A percentile compares a stretch with the other conserved stretches of the same genome.
Evolutionary conservation across 345 rosid species (phyloP).

Genomic region (Xanthoceras sorbifolium): DNA sequence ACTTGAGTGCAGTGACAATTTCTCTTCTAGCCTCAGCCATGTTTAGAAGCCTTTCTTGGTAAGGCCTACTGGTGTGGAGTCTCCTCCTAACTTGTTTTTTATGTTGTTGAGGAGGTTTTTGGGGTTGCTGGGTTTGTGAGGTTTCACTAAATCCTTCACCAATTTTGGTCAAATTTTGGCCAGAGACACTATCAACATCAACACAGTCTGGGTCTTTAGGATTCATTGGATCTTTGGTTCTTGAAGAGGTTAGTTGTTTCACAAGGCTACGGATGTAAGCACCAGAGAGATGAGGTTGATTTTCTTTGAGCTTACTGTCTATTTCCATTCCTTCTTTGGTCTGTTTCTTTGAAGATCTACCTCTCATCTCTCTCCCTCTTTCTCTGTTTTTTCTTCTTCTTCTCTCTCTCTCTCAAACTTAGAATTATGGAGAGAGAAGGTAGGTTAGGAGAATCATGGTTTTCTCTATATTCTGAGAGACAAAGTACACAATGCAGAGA

Average conservation of each 20-base stretch:
- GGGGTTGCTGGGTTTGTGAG: conserved; percentile 33
- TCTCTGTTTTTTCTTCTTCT: conserved; percentile 18
- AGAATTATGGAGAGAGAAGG: conserved; percentile 26
- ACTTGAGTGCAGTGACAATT: conserved; percentile 92
- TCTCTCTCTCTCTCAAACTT: conserved; percentile 10
- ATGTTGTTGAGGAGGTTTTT: conserved; percentile 61
- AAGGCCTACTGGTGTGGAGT: conserved; percentile 89
- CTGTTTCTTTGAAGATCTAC: conserved; percentile 47
- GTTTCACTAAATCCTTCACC: conserved; percentile 33
- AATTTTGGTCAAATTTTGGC: conserved; percentile 32
- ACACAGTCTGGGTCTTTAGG: conserved; percentile 34
- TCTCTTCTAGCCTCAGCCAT: conserved; percentile 99
- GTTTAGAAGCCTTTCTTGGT: conserved; percentile 91
- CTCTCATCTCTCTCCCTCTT: conserved; percentile 38
- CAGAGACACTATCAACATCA: conserved; percentile 34
- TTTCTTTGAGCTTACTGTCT: conserved; percentile 38
- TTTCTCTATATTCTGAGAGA: conserved; percentile 37
- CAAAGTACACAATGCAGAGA: conserved; percentile 51
- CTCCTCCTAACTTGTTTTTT: conserved; percentile 96
- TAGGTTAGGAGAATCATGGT: conserved; percentile 36
- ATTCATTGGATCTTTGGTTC: conserved; percentile 49
- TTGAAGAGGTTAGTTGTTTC: conserved; percentile 69
- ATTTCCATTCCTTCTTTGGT: conserved; percentile 39
- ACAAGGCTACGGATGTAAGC: conserved; percentile 74
- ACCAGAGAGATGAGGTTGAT: conserved; percentile 60